phyloP scores from a whole-genome alignment of 139 green algal genomes.

The Coelastrella sp. region DNA sequence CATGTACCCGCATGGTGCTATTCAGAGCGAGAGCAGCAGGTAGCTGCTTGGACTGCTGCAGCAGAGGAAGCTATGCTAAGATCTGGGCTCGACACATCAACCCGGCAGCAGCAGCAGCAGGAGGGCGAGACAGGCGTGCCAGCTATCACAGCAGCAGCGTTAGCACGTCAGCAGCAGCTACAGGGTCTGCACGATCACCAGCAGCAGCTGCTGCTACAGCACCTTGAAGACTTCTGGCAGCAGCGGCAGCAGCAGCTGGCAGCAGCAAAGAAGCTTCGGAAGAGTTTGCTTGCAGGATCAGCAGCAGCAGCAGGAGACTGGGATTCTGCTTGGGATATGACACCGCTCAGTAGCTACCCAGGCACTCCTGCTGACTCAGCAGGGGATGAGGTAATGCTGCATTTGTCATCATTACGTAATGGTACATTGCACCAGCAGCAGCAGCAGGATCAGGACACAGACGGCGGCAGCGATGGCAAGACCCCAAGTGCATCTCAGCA shows the following conservation, averaged over 20 bases:
- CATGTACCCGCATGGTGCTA: conserved; percentile 9
- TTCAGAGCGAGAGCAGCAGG: conserved; percentile 19
- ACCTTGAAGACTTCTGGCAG: background rate
- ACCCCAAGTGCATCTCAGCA: no score
- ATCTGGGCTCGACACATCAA: background rate
- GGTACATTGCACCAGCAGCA: background rate
- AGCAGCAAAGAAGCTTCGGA: background rate
- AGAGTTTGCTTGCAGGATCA: background rate
- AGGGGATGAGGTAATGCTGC: background rate
- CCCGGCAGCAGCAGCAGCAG: background rate
- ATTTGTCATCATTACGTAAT: no score
- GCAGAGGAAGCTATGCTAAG: background rate
- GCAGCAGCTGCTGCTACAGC: conserved; percentile 38
- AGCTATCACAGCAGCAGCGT: background rate
- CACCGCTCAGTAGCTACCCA: background rate
- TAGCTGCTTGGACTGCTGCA: background rate
- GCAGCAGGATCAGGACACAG: background rate
- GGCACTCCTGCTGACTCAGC: conserved; percentile 6
- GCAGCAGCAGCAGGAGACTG: background rate
- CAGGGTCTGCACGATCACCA: background rate
- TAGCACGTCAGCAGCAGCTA: conserved; percentile 6
- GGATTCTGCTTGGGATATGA: background rate
- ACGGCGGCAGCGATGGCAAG: no score
- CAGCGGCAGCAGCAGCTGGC: conserved; percentile 39
- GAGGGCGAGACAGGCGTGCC: background rate